A percentile compares a stretch with the other conserved stretches of the same genome.
Evolutionary conservation across 73 alveolate species (phyloP).

Genomic region (Paramecium caudatum): DNA sequence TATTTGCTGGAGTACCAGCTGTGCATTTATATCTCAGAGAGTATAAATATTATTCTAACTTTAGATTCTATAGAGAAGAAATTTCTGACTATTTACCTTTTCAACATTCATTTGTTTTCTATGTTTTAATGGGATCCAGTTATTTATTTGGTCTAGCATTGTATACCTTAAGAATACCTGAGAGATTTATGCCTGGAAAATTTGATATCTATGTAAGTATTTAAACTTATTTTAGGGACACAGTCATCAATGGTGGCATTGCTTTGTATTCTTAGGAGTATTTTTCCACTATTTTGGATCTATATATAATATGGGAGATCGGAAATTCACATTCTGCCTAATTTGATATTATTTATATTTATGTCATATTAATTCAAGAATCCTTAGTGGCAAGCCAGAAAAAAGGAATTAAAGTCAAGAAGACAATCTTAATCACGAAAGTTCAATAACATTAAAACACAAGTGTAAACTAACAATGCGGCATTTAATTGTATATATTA

Average conservation of each 20-base stretch:
- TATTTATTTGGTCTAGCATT: constrained; percentile 88
- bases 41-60: neutral
- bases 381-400: constrained; percentile 28
- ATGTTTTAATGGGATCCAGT: constrained; percentile 88
- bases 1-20: constrained; percentile 90
- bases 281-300: constrained; percentile 78
- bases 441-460: neutral
- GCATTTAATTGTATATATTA: constrained; percentile 62
- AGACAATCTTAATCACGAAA: constrained; percentile 46
- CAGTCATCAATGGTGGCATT: constrained; percentile 81
- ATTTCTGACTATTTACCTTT: constrained; percentile 66
- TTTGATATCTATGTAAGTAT: constrained; percentile 81
- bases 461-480: neutral
- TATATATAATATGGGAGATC: constrained; percentile 56
- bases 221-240: constrained; percentile 64
- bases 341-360: neutral
- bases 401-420: constrained; percentile 49
- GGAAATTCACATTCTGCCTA: constrained; percentile 51
- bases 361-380: constrained; percentile 63
- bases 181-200: constrained; percentile 87
- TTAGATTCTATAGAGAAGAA: constrained; percentile 40
- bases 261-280: constrained; percentile 78
- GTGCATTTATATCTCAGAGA: constrained; percentile 80
- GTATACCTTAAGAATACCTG: constrained; percentile 89
- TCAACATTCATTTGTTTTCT: constrained; percentile 76